Percentiles rank a stretch among this genome's conserved stretches.
Evolutionary conservation across 768 basidiomycete species (phyloP).

Genomic region (Termitomyces heimii): DNA sequence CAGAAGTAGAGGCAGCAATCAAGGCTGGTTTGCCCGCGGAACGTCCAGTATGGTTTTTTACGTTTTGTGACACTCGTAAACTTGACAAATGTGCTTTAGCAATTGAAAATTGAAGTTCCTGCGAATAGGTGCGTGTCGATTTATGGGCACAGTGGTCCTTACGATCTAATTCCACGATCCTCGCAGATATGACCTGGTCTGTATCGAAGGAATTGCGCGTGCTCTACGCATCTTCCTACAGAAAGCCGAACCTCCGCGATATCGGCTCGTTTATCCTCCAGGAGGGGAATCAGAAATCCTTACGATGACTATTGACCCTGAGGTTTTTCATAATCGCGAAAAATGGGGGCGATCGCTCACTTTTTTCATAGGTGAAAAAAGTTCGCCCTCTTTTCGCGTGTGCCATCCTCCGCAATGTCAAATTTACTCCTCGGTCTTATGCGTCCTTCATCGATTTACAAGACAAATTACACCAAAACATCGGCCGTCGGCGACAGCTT

Average conservation of each 20-base stretch:
- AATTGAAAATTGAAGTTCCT: slow-evolving; percentile 98
- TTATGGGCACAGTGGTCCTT: background rate
- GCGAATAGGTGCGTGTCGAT: slow-evolving; percentile 71
- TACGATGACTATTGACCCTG: slow-evolving; percentile 62
- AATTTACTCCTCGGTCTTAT: slow-evolving; percentile 84
- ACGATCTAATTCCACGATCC: slow-evolving; percentile 1
- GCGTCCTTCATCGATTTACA: slow-evolving; percentile 99
- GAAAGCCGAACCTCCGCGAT: slow-evolving; percentile 59
- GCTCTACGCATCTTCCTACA: slow-evolving; percentile 81
- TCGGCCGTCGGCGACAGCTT: slow-evolving; percentile 83
- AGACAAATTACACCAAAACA: slow-evolving; percentile 96
- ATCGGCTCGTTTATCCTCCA: slow-evolving; percentile 66
- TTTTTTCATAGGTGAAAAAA: slow-evolving; percentile 52
- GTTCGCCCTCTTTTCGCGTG: slow-evolving; percentile 90
- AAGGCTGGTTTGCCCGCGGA: slow-evolving; percentile 84
- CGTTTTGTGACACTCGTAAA: background rate
- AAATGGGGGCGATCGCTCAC: background rate
- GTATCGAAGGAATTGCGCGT: slow-evolving; percentile 92
- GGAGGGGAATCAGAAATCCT: slow-evolving; percentile 63
- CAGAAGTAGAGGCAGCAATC: slow-evolving; percentile 74
- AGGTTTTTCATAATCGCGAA: slow-evolving; percentile 40
- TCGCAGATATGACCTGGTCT: slow-evolving; percentile 90
- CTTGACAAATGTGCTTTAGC: slow-evolving; percentile 35
- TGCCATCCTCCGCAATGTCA: slow-evolving; percentile 85
- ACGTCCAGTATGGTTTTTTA: slow-evolving; percentile 58